phyloP scores from a whole-genome alignment of 345 rosid genomes.

The Bretschneidera sinensis region DNA sequence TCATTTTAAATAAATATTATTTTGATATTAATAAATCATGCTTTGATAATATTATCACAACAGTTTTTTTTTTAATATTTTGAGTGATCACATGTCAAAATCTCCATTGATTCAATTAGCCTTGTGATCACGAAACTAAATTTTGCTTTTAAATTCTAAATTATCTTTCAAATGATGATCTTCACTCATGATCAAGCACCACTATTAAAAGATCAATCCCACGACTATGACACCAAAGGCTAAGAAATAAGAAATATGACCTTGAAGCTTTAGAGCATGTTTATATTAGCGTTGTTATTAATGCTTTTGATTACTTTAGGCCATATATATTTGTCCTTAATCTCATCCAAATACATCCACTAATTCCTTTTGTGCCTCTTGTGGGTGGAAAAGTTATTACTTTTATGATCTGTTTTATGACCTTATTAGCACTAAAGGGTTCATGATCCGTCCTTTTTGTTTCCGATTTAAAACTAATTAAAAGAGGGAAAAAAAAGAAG shows the following conservation, averaged over 20 bases:
- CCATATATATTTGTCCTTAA: not conserved
- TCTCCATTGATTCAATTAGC: too few relatives aligned
- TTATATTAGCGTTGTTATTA: too few relatives aligned
- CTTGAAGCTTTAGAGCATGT: too few relatives aligned
- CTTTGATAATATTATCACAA: too few relatives aligned
- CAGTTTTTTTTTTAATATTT: too few relatives aligned
- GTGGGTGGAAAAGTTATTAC: constrained; percentile 1
- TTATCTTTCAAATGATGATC: constrained; percentile 17
- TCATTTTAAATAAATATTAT: too few relatives aligned
- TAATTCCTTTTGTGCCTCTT: not conserved
- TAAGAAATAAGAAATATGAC: too few relatives aligned
- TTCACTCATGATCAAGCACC: constrained; percentile 1
- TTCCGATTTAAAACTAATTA: constrained; percentile 12
- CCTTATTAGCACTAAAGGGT: constrained; percentile 7
- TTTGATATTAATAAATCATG: too few relatives aligned
- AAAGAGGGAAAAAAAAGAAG: not conserved
- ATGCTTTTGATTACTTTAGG: too few relatives aligned
- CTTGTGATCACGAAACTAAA: too few relatives aligned
- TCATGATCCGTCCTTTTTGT: constrained; percentile 10
- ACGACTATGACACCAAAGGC: not conserved
- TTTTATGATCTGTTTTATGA: not conserved
- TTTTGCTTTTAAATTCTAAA: not conserved
- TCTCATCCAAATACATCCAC: constrained; percentile 5
- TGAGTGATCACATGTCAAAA: too few relatives aligned
- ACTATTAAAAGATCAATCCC: not conserved